phyloP scores from a whole-genome alignment of 371 early-diverging fungal species.

The Massospora cicadina region DNA sequence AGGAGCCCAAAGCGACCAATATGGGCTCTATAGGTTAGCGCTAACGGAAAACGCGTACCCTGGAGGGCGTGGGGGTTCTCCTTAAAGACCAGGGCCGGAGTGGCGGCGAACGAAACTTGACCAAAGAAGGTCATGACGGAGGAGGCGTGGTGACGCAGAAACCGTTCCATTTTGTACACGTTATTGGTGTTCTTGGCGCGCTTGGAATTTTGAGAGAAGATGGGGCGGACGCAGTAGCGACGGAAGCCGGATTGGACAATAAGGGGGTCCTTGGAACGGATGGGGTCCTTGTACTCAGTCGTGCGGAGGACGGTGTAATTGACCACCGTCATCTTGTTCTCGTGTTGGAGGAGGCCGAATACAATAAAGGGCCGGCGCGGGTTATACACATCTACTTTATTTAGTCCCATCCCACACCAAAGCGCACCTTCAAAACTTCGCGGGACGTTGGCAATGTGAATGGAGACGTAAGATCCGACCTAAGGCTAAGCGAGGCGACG shows the following conservation, averaged over 20 bases:
- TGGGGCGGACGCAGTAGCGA: slow-evolving; percentile 55
- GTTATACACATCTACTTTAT: slow-evolving; percentile 22
- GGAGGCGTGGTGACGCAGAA: slow-evolving; percentile 47
- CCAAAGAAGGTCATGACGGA: slow-evolving; percentile 72
- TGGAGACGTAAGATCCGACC: slow-evolving; percentile 39
- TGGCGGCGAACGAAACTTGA: slow-evolving; percentile 69
- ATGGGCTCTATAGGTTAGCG: slow-evolving; percentile 20
- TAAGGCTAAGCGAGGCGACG: neutral
- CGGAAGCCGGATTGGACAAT: slow-evolving; percentile 78
- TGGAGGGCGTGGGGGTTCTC: slow-evolving; percentile 24
- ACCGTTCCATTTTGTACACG: slow-evolving; percentile 91
- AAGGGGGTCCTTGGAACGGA: slow-evolving; percentile 70
- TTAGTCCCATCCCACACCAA: neutral
- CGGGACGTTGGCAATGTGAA: slow-evolving; percentile 55
- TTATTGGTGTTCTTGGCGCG: slow-evolving; percentile 63
- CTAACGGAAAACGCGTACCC: neutral
- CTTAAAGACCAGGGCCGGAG: slow-evolving; percentile 56
- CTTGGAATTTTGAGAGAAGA: slow-evolving; percentile 71
- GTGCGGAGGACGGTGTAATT: slow-evolving; percentile 57
- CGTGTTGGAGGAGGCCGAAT: slow-evolving; percentile 78
- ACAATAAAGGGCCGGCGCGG: slow-evolving; percentile 41
- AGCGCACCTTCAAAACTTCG: slow-evolving; percentile 29
- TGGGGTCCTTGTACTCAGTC: slow-evolving; percentile 45
- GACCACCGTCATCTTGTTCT: slow-evolving; percentile 79
- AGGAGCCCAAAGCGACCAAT: slow-evolving; percentile 59